Base-by-base conservation (phyloP, 2,329 filamentous ascomycete genomes). In the Endoconidiophora polonica region DNA sequence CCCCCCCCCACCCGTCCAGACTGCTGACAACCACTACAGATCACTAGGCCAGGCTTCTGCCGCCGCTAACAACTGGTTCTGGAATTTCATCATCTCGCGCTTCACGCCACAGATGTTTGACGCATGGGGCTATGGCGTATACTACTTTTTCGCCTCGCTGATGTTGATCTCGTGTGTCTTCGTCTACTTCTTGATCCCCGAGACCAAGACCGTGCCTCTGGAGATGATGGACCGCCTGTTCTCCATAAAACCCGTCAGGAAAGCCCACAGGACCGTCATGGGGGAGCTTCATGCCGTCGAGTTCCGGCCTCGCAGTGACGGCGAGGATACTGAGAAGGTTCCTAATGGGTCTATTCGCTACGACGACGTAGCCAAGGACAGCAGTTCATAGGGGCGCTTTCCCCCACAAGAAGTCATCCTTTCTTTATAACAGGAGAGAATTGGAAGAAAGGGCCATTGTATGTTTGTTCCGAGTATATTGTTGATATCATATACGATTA, bases 61-160 rank as follows among this genome's bases (percentile, higher is more conserved):
- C 0, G 76, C 81, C 0, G 76, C 76, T 2, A 81, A 74, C 63
- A 84, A 86, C 62, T 86, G 81, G 81, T 71, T 81, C 58, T 81
- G 68, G 68, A 84, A 83, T 62, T 83, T 84, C 60, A 69, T 84
- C 59, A 73, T 84, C 56, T 72, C 71, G 0, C 70, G 79, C 9
- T 83, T 81, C 66, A 83, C 77, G 0, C 77, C 73, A 23, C 74
- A 80, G 55, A 82, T 82, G 76, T 74, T 78, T 56, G 59, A 66
- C 20, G 62, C 66, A 6, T 72, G 74, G 68, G 65, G 66, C n/a
- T 81, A 74, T 56, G 79, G 77, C 22, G 77, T 81, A 0, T 52
- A 52, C 62, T 75, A 82, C 57, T 81, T 83, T 68, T 83, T 83
- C 55, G 78, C 76, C 1, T 67, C 71, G 0, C 65, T 81, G 44